phyloP scores from a whole-genome alignment of 116 monocot species.

The Papilionanthe hybrid region DNA sequence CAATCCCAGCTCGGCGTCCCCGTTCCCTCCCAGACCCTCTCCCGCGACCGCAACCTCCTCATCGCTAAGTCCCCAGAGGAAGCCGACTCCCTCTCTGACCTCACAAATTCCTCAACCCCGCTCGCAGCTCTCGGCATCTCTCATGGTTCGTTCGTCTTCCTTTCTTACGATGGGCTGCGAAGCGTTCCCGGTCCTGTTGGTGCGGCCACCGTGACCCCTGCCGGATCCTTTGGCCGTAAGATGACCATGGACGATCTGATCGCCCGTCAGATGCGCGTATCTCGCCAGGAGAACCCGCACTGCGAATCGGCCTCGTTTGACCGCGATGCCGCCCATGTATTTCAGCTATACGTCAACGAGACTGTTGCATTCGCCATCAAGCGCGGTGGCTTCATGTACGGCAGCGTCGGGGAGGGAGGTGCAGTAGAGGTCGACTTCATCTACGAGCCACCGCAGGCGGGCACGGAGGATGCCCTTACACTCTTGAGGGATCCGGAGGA shows the following conservation, averaged over 20 bases:
- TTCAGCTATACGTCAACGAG: conserved; percentile 78
- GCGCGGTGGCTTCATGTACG: conserved; percentile 89
- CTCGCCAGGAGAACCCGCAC: conserved; percentile 75
- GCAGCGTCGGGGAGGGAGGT: conserved; percentile 33
- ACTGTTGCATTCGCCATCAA: conserved; percentile 81
- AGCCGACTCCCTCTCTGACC: conserved; percentile 10
- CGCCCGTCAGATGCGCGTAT: conserved; percentile 84
- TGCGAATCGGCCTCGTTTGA: conserved; percentile 79
- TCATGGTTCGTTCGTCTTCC: conserved; percentile 61
- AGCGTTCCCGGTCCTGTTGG: conserved; percentile 23
- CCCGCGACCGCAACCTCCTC: conserved; percentile 66
- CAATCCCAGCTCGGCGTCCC: conserved; percentile 74
- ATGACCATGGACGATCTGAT: conserved; percentile 98
- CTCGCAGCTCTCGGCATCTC: conserved; percentile 51
- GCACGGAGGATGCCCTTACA: conserved; percentile 46
- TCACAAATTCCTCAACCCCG: conserved; percentile 18
- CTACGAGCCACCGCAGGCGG: conserved; percentile 94
- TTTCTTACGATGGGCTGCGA: conserved; percentile 44
- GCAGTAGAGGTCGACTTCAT: conserved; percentile 70
- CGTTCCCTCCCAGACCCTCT: conserved; percentile 53
- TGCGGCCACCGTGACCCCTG: conserved; percentile 40
- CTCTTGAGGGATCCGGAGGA: conserved; percentile 65
- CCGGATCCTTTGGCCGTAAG: conserved; percentile 74
- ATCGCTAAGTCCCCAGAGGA: conserved; percentile 33
- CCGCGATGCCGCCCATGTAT: conserved; percentile 68